Evolutionary conservation across 2,329 filamentous ascomycete genomes (phyloP).

Genomic region (Pseudocercospora ulei): DNA sequence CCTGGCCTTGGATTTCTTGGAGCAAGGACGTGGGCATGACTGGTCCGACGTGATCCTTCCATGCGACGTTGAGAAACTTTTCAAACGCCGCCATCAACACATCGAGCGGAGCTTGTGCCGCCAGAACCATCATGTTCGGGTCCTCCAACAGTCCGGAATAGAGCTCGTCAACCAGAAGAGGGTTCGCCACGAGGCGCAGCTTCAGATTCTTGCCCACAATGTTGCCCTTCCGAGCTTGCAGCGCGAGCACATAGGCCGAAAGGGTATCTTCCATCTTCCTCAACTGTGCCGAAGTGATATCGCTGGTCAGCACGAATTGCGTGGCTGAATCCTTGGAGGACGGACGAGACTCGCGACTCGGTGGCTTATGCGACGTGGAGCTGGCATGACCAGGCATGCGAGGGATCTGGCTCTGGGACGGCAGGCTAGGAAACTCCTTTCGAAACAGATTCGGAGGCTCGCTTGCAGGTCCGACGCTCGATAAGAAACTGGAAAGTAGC

Average conservation of each 20-base stretch:
- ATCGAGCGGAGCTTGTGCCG: slow-evolving; percentile 67
- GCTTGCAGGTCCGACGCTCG: slow-evolving; percentile 49
- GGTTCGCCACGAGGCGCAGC: slow-evolving; percentile 60
- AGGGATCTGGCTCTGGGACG: slow-evolving; percentile 21
- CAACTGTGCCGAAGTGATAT: slow-evolving; percentile 47
- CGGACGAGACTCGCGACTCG: slow-evolving; percentile 34
- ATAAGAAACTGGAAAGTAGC: slow-evolving; percentile 65
- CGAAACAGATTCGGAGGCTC: slow-evolving; percentile 26
- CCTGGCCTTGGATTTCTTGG: slow-evolving; percentile 59
- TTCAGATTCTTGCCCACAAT: slow-evolving; percentile 70
- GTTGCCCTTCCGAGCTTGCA: slow-evolving; percentile 78
- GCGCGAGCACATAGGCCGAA: slow-evolving; percentile 67
- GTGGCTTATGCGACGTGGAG: slow-evolving; percentile 32
- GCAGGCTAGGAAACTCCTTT: slow-evolving; percentile 27
- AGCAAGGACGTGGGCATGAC: slow-evolving; percentile 65
- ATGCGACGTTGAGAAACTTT: slow-evolving; percentile 79
- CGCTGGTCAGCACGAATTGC: slow-evolving; percentile 41
- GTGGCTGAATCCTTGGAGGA: slow-evolving; percentile 29
- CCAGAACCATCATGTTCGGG: slow-evolving; percentile 64
- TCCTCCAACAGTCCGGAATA: slow-evolving; percentile 83
- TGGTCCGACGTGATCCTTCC: slow-evolving; percentile 78
- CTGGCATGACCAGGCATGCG: slow-evolving; percentile 24
- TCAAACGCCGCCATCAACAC: slow-evolving; percentile 87
- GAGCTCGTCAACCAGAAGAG: slow-evolving; percentile 73
- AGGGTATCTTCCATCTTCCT: slow-evolving; percentile 75